Evolutionary conservation across 2,329 filamentous ascomycete species (phyloP), one percentile per base, ranked within the genome.

Genomic region (Aureobasidium musti): DNA sequence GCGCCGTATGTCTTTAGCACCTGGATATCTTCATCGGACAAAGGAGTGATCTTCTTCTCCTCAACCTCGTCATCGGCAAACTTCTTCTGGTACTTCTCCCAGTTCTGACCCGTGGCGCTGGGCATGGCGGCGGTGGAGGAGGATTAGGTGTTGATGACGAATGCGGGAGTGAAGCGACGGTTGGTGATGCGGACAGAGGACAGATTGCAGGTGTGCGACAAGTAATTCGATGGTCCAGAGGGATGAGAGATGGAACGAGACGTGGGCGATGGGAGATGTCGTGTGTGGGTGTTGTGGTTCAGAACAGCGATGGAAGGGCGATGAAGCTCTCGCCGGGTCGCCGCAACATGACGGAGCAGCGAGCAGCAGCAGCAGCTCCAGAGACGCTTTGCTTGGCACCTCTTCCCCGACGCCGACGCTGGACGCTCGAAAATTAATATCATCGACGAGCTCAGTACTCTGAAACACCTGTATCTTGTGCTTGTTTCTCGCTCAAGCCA

Each of bases 71-170:
- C 95, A 77, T 99, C 95, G 77, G 90, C 94, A 77, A 91, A 99
- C 77, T 89, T 93, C 86, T 98, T 97, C 83, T 91, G 87, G 85
- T 97, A 98, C 84, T 98, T 98, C 86, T 99, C 95, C 95, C 95
- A 99, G 86, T 87, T 91, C 80, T 86, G 82, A 78, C 95, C 95
- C 75, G 90, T 96, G 80, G 95, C 94, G 83, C 91, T 94, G 85
- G 93, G 93, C 93, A 97, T 87, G 78, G 73, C 82, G 76, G 77
- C 69, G 75, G 72, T 70, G 76, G 77, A 69, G 75, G 72, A 70
- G 68, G 45, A 45, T 52, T 57, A 57, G 60, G 43, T 52, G 61
- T 49, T 47, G 61, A 54, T 41, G 59, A 35, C 41, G 57, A 33
- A 54, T 35, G 66, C 35, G 65, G 49, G 59, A 67, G 52, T 67